A percentile compares a stretch with the other conserved stretches of the same genome.
Evolutionary conservation across 495 filamentous ascomycete species (phyloP).

Genomic region (Opeltia flavorubescens): DNA sequence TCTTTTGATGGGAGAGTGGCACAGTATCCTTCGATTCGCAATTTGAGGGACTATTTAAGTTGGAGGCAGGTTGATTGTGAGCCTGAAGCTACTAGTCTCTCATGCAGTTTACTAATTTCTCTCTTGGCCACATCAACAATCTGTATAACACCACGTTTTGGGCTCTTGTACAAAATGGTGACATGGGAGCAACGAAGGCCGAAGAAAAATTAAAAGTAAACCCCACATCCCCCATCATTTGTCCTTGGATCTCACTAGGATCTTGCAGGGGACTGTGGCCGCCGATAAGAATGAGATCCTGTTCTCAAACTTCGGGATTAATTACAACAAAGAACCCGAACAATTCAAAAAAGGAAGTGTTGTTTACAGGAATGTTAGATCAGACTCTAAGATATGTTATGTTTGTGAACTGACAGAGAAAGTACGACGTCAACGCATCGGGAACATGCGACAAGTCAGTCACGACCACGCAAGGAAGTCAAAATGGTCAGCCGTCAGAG

Average conservation of each 20-base stretch:
- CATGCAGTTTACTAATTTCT: not conserved
- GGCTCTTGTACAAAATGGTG: conserved; percentile 66
- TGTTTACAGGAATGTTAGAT: conserved; percentile 63
- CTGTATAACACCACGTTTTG: conserved; percentile 97
- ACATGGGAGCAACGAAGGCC: conserved; percentile 58
- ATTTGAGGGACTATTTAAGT: conserved; percentile 85
- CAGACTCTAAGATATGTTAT: too few species aligned
- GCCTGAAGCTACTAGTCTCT: conserved; percentile 15
- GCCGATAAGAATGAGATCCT: conserved; percentile 92
- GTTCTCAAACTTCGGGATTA: conserved; percentile 77
- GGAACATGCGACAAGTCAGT: not conserved
- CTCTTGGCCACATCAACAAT: conserved; percentile 86
- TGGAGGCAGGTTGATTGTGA: conserved; percentile 95
- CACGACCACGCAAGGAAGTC: not conserved
- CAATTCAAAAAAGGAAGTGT: conserved; percentile 91
- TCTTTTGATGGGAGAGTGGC: conserved; percentile 89
- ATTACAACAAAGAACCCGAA: conserved; percentile 92
- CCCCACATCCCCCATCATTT: not conserved
- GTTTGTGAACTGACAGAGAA: too few species aligned
- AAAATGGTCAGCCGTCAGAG: conserved; percentile 42
- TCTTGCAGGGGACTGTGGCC: conserved; percentile 56
- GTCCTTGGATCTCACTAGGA: conserved; percentile 1
- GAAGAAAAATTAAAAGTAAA: conserved; percentile 61
- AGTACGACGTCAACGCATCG: too few species aligned
- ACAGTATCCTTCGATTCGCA: conserved; percentile 62